Base-by-base conservation (phyloP, 2,329 filamentous ascomycete species). In the Onygena corvina region DNA sequence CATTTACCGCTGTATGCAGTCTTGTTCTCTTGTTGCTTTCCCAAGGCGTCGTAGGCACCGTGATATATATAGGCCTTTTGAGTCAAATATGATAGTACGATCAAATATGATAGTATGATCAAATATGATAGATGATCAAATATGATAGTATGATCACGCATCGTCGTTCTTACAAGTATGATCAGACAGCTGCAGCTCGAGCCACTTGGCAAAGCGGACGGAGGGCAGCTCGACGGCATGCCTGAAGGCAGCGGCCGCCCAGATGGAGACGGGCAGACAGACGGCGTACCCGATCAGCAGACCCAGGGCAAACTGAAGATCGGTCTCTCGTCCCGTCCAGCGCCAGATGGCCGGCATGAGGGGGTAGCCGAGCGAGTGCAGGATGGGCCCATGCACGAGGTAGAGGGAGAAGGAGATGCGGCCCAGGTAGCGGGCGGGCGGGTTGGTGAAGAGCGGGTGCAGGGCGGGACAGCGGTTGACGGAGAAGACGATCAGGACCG, bases 241-340 rank as follows among this genome's bases (percentile, higher is more conserved):
- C 75, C 76, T 80, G 57, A 80, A 80, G 2, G 81, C 50, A 60
- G 81, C 78, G 1, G 74, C 73, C 3, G 70, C 66, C 71, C 76
- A 80, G 4, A 80, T 65, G 0, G 73, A 61, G 23, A 69, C 49
- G 4, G 63, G 58, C 2, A 70, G 54, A 49, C 67, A 68, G 33
- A 69, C 60, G 25, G 59, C 30, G 60, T 67, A 69, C 14, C 66
- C 65, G 25, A 69, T 59, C 4, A 67, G 48, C 45, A 68, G 68
- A 1, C 65, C 68, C 12, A 65, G 47, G 42, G 66, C 64, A 50
- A 67, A 70, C 47, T 64, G 61, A 21, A 63, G 58, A 45, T 68
- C 53, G 1, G 62, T 65, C 47, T 67, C 60, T 49, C 64, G 66
- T 52, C 68, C 68, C 2, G 63, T 67, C 4, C 63, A 49, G 21